Evolutionary conservation across 257 asterid species (phyloP).

Genomic region (Plantago ovata): DNA sequence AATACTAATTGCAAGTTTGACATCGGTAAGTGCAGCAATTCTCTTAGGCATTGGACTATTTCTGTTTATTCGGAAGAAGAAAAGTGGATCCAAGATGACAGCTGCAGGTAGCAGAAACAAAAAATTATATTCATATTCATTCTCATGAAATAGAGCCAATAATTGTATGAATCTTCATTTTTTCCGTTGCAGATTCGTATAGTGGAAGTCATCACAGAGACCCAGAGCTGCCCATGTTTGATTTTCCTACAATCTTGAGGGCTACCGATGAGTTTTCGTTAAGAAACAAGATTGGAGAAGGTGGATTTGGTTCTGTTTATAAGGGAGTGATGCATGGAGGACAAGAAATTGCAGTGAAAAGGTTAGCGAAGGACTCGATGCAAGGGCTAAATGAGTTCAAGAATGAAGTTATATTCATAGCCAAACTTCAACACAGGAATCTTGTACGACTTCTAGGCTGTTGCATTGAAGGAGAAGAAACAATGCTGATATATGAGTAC

Average conservation of each 20-base stretch:
- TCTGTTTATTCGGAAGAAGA: slow-evolving; percentile 14
- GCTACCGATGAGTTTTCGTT: background rate
- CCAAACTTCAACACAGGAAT: background rate
- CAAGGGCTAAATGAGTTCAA: slow-evolving; percentile 4
- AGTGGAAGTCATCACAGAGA: slow-evolving; percentile 1
- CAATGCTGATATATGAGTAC: slow-evolving; percentile 5
- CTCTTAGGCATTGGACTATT: slow-evolving; percentile 2
- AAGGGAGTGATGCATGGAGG: background rate
- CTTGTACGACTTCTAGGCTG: background rate
- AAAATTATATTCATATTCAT: too few species aligned
- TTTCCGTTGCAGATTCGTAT: background rate
- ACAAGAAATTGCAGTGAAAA: background rate
- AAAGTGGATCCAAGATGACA: background rate
- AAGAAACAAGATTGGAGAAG: slow-evolving; percentile 5
- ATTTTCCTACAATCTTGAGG: background rate
- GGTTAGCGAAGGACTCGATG: background rate
- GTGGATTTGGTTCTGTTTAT: slow-evolving; percentile 3
- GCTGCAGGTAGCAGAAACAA: too few species aligned
- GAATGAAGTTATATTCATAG: slow-evolving; percentile 2
- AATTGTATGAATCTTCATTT: too few species aligned
- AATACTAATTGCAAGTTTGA: slow-evolving; percentile 10
- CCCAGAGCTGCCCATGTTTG: slow-evolving; percentile 2
- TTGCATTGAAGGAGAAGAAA: slow-evolving; percentile 8
- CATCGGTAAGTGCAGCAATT: slow-evolving; percentile 9
- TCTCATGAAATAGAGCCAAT: too few species aligned